Conservation (phyloP, 2,329 filamentous ascomycete genomes). For the Penicillium sp. region DNA sequence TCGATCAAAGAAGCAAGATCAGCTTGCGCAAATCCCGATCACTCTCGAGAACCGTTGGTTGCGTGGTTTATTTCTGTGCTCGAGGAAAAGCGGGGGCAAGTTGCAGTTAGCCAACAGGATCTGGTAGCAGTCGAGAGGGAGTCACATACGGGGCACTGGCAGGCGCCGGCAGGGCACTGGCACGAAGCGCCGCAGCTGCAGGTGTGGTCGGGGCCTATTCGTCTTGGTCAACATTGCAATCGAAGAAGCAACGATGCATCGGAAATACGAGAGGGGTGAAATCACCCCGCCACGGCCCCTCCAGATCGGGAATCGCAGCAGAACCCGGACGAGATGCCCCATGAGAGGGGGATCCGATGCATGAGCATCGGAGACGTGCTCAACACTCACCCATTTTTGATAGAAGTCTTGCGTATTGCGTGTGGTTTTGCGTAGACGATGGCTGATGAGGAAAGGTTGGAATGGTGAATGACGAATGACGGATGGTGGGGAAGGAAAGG, state of each 20-base stretch:
- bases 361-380: not conserved
- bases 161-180: conserved; percentile 42
- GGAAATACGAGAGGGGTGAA: conserved; percentile 6
- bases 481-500: conserved; percentile 2
- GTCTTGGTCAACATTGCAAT: conserved; percentile 13
- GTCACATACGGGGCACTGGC: conserved; percentile 41
- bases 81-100: not conserved
- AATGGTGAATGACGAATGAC: too few species aligned
- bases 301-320: too few species aligned
- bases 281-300: conserved; percentile 16
- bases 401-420: too few species aligned
- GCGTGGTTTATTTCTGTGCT: conserved; percentile 24
- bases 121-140: not conserved
- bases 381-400: conserved; percentile 30
- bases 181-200: conserved; percentile 44
- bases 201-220: conserved; percentile 34
- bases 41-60: not conserved
- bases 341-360: not conserved
- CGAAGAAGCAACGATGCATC: not conserved
- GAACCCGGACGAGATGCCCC: too few species aligned
- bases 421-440: conserved; percentile 8
- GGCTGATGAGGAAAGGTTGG: conserved; percentile 6
- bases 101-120: conserved; percentile 8
- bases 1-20: conserved; percentile 8
- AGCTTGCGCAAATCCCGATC: too few species aligned